These are phyloP conservation scores for Tylopilus felleus DNA, from an alignment of 768 basidiomycete species.

Conservation along the genomic window DNA sequence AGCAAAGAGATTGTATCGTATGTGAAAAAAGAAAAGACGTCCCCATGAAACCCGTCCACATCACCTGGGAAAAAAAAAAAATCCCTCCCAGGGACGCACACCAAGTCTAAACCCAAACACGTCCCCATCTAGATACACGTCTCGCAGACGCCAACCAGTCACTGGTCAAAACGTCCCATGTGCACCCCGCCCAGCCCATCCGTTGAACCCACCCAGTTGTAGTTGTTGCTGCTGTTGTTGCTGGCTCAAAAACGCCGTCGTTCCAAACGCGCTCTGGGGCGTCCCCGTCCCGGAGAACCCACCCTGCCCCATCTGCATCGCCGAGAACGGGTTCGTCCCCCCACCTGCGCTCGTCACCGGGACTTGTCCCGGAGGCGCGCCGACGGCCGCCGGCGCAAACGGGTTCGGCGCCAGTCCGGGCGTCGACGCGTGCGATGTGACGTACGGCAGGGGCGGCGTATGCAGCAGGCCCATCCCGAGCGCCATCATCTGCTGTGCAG, in stretches of 20 bases:
- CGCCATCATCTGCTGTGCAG: slow-evolving; percentile 7
- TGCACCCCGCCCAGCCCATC: slow-evolving; percentile 18
- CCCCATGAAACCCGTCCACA: neutral
- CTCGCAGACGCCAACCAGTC: neutral
- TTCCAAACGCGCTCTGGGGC: slow-evolving; percentile 28
- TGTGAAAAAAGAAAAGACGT: neutral
- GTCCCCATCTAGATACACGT: too few species aligned
- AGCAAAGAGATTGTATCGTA: neutral
- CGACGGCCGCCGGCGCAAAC: slow-evolving; percentile 3
- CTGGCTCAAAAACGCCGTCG: slow-evolving; percentile 14
- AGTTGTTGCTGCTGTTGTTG: slow-evolving; percentile 29
- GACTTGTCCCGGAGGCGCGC: slow-evolving; percentile 19
- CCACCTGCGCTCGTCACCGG: slow-evolving; percentile 11
- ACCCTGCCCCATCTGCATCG: slow-evolving; percentile 11
- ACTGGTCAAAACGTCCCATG: slow-evolving; percentile 16
- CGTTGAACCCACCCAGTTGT: slow-evolving; percentile 7
- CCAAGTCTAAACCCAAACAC: neutral
- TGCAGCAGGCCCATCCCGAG: slow-evolving; percentile 10
- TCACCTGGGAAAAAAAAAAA: neutral
- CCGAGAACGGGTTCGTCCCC: slow-evolving; percentile 17
- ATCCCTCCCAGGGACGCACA: neutral
- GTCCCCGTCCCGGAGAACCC: slow-evolving; percentile 19
- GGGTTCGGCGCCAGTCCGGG: slow-evolving; percentile 21
- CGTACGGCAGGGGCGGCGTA: neutral
- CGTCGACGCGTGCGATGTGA: neutral